Evolutionary conservation across 2,329 filamentous ascomycete genomes (phyloP).

Genomic region (Huntiella omanensis): DNA sequence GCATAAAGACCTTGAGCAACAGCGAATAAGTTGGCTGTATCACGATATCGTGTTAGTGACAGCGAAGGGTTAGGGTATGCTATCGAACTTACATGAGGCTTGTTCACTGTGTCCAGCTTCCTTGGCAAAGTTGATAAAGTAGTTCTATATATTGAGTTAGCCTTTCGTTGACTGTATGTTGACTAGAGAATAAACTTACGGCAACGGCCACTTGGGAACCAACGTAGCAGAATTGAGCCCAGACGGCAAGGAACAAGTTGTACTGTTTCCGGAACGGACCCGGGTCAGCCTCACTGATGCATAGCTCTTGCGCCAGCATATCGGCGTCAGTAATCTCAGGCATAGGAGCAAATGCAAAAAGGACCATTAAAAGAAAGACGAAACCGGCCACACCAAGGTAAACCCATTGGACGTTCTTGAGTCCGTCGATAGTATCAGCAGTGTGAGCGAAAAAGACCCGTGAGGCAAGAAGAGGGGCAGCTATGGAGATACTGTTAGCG

Average conservation of each 20-base stretch:
- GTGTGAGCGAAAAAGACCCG: constrained; percentile 43
- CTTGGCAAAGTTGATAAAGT: constrained; percentile 33
- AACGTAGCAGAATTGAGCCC: constrained; percentile 44
- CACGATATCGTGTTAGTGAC: neutral
- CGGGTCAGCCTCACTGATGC: constrained; percentile 23
- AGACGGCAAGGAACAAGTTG: constrained; percentile 40
- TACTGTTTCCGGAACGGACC: constrained; percentile 38
- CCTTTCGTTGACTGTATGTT: neutral
- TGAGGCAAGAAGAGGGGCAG: constrained; percentile 38
- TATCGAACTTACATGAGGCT: constrained; percentile 8
- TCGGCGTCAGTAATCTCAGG: constrained; percentile 40
- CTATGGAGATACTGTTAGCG: constrained; percentile 35
- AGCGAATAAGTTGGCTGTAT: constrained; percentile 30
- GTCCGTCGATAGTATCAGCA: constrained; percentile 25
- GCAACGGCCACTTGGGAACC: constrained; percentile 37
- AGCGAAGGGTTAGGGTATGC: neutral
- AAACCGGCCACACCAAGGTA: constrained; percentile 45
- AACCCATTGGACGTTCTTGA: constrained; percentile 44
- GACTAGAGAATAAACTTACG: neutral
- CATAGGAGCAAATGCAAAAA: constrained; percentile 36
- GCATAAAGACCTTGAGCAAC: constrained; percentile 41
- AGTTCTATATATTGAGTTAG: constrained; percentile 15
- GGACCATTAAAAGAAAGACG: constrained; percentile 33
- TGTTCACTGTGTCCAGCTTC: constrained; percentile 16
- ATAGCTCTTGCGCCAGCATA: constrained; percentile 34